Conservation (phyloP, 495 filamentous ascomycete species). For the Neurospora sp. region DNA sequence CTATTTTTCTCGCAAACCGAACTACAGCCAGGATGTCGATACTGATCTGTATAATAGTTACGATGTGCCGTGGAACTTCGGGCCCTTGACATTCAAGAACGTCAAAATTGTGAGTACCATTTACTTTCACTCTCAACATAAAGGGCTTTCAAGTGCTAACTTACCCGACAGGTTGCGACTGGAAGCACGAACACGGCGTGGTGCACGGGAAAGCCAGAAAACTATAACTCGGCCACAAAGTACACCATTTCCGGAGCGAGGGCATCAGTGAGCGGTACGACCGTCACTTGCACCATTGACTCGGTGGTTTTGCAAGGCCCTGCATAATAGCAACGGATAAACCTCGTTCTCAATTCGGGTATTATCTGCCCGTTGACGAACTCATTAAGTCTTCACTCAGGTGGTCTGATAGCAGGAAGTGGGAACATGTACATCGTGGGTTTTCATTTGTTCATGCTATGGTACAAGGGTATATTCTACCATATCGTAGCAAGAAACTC, state of each 20-base stretch:
- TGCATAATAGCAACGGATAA: neutral
- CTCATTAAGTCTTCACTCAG: neutral
- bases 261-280: slow-evolving; percentile 20
- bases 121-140: neutral
- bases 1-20: neutral
- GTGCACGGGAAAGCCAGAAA: slow-evolving; percentile 25
- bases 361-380: neutral
- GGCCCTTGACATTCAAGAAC: slow-evolving; percentile 26
- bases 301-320: slow-evolving; percentile 20
- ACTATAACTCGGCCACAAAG: slow-evolving; percentile 25
- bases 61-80: slow-evolving; percentile 29
- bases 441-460: neutral
- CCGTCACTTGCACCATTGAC: slow-evolving; percentile 25
- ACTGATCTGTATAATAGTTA: slow-evolving; percentile 3
- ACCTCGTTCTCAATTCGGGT: neutral
- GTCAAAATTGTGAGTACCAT: slow-evolving; percentile 26
- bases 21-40: neutral
- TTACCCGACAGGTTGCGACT: slow-evolving; percentile 9
- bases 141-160: neutral
- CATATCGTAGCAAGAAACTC: neutral
- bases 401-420: neutral
- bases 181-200: slow-evolving; percentile 17
- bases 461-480: neutral
- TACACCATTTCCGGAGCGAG: slow-evolving; percentile 22
- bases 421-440: neutral